Evolutionary conservation across 2,329 filamentous ascomycete genomes (phyloP), one percentile per base, ranked within the genome.

Genomic region (Aspergillus sp.): DNA sequence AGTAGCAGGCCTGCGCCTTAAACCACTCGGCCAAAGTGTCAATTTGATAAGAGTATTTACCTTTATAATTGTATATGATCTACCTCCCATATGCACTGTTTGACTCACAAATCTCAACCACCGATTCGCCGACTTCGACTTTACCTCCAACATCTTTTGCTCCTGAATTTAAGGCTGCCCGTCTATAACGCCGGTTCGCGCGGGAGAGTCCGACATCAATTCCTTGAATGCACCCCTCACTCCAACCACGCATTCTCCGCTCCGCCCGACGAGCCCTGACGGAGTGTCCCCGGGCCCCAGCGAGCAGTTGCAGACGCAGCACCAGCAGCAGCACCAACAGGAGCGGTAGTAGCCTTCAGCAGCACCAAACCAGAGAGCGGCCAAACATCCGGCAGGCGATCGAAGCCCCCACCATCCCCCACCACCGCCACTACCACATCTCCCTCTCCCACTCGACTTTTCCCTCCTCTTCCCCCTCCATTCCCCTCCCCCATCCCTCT

Each of bases 141-240:
- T 36, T 32, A 30, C 13, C 17, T 32, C 19, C 30, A 17, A 51
- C 25, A 38, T n/a, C 47, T 41, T 10, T 10, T 36, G 41, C 41
- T 44, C 8, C 41, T 36, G 4, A 44, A 23, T 21, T 21, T 7
- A 44, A 21, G 19, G 41, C 41, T 23, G 41, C 41, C 21, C 10
- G 19, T 21, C 36, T 44, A 49, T 50, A 38, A 60, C 47, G 23
- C 13, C 44, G 21, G 25, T 27, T 49, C 6, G 15, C 23, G 4
- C 47, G 25, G 5, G 47, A 10, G 8, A 49, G 13, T 50, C 47
- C 15, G 23, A 50, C 13, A 1, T 17, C 47, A 17, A 17, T 30
- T 30, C n/a, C 27, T 65, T 74, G 68, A 67, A 75, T 75, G 73
- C 70, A 67, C 70, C 66, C 58, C 63, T 55, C 66, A 59, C 50